Conservation (phyloP, 805 yeast genomes). For the Wickerhamomyces alni region DNA sequence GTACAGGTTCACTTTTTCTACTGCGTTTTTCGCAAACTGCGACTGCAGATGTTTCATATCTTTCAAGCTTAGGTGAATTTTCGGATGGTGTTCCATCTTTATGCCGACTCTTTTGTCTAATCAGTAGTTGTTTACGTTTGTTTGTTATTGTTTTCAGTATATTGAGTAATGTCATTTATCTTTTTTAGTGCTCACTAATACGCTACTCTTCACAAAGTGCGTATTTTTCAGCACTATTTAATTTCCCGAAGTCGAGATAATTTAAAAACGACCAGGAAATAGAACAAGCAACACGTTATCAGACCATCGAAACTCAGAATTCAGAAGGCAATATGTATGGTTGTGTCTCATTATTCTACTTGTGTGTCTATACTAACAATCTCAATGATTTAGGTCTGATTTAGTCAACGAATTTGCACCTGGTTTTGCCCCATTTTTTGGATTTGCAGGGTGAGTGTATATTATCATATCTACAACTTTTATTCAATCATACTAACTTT, state of each 20-base stretch:
- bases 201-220: neutral
- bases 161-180: neutral
- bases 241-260: neutral
- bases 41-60: slow-evolving; percentile 47
- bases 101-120: too few relatives aligned
- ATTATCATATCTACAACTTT: too few relatives aligned
- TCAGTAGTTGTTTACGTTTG: slow-evolving; percentile 1
- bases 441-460: slow-evolving; percentile 73
- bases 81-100: slow-evolving; percentile 23
- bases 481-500: slow-evolving; percentile 5
- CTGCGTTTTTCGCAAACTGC: slow-evolving; percentile 36
- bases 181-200: slow-evolving; percentile 1
- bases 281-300: too few relatives aligned
- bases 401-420: slow-evolving; percentile 68
- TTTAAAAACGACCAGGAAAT: too few relatives aligned
- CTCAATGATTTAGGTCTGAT: slow-evolving; percentile 24
- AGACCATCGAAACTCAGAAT: too few relatives aligned
- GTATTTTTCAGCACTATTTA: neutral
- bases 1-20: slow-evolving; percentile 40
- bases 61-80: slow-evolving; percentile 42
- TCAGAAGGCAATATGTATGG: slow-evolving; percentile 1
- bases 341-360: too few relatives aligned
- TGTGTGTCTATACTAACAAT: slow-evolving; percentile 12
- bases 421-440: slow-evolving; percentile 92
- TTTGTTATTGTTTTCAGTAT: too few relatives aligned